Conservation (phyloP, 441 rosid species). For the Erysimum cheiri region DNA sequence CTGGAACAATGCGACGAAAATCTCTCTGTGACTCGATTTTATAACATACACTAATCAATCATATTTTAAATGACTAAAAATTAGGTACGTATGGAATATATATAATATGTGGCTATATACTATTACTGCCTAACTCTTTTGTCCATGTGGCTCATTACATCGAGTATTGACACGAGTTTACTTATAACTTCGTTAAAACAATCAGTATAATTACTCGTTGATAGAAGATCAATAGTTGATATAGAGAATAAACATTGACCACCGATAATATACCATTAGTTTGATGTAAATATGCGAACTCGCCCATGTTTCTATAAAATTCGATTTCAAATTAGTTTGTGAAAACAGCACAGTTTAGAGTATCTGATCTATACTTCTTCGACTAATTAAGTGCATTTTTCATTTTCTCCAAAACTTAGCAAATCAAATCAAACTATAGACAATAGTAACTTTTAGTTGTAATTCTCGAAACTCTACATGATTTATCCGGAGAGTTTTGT, state of each 20-base stretch:
- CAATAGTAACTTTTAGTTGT: too few relatives aligned
- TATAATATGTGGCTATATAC: slow-evolving; percentile 29
- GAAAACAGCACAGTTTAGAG: too few relatives aligned
- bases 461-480: too few relatives aligned
- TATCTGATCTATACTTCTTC: too few relatives aligned
- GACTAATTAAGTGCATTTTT: too few relatives aligned
- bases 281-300: too few relatives aligned
- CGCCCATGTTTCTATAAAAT: too few relatives aligned
- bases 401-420: too few relatives aligned
- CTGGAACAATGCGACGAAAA: slow-evolving; percentile 15
- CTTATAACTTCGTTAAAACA: background rate
- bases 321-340: too few relatives aligned
- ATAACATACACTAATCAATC: slow-evolving; percentile 23
- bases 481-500: too few relatives aligned
- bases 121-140: slow-evolving; percentile 37
- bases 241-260: background rate
- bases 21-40: slow-evolving; percentile 18
- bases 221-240: background rate
- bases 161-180: slow-evolving; percentile 10
- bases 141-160: slow-evolving; percentile 28
- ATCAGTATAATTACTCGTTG: background rate
- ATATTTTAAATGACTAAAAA: background rate
- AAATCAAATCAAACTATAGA: too few relatives aligned
- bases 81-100: slow-evolving; percentile 6
- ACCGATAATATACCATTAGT: too few relatives aligned